phyloP scores from a whole-genome alignment of 1,284 basidiomycete genomes.

The Sanguinoderma infundibulare region DNA sequence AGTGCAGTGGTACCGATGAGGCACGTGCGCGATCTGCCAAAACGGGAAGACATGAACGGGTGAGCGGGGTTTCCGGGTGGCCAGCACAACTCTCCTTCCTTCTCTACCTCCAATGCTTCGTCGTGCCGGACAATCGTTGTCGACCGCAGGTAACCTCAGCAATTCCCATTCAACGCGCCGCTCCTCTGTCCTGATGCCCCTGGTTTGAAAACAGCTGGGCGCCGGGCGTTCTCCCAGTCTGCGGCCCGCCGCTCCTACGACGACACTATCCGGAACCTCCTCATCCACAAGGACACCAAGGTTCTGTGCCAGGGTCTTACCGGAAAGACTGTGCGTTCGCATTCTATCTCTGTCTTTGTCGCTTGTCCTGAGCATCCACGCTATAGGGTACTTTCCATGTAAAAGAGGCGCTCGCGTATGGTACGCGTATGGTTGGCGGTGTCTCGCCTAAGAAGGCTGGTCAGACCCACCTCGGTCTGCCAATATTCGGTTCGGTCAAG shows the following conservation, averaged over 20 bases:
- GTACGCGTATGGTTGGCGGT: constrained; percentile 97
- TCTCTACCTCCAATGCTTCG: constrained; percentile 52
- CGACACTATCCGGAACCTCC: constrained; percentile 90
- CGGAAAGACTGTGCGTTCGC: constrained; percentile 86
- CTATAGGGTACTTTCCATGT: constrained; percentile 97
- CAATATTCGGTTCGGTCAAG: constrained; percentile 91
- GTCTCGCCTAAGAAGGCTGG: constrained; percentile 99
- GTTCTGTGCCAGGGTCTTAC: constrained; percentile 95
- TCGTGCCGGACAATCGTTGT: constrained; percentile 60
- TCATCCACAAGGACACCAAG: constrained; percentile 94
- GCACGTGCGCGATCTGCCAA: constrained; percentile 21
- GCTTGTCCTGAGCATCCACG: constrained; percentile 3
- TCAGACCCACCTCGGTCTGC: constrained; percentile 92
- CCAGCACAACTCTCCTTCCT: constrained; percentile 26
- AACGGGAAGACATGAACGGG: constrained; percentile 17
- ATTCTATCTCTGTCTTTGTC: background rate
- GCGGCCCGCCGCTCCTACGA: constrained; percentile 77
- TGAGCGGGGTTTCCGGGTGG: constrained; percentile 14
- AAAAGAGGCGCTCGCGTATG: constrained; percentile 92
- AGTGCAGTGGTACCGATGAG: background rate
- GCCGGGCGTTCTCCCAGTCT: constrained; percentile 82
- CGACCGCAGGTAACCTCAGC: constrained; percentile 50
- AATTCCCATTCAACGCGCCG: background rate
- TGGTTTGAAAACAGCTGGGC: constrained; percentile 51
- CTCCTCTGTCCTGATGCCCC: constrained; percentile 13